Conservation (phyloP, 441 rosid species). For the Eruca vesicaria region DNA sequence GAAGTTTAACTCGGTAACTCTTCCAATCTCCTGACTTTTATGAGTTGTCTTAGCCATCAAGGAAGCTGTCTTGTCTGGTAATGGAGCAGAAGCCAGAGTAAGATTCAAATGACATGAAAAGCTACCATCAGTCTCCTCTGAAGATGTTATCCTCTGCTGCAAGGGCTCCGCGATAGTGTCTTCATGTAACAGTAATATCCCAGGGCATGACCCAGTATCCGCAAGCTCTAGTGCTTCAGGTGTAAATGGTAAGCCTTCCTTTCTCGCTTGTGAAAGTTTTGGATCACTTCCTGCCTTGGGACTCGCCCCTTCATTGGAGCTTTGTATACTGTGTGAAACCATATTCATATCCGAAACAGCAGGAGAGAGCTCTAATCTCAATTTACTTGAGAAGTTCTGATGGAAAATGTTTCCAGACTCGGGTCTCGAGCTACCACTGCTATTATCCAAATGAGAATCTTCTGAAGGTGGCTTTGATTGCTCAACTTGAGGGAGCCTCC, state of each 20-base stretch:
- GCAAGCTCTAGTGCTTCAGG: constrained; percentile 73
- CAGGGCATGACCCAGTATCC: constrained; percentile 74
- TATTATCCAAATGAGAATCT: constrained; percentile 56
- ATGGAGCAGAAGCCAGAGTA: constrained; percentile 73
- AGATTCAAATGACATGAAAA: constrained; percentile 86
- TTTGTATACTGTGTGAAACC: constrained; percentile 77
- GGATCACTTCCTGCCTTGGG: constrained; percentile 56
- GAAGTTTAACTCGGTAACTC: constrained; percentile 44
- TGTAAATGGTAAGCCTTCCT: constrained; percentile 44
- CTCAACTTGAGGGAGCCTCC: constrained; percentile 70
- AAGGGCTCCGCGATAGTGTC: constrained; percentile 38
- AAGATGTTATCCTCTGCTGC: constrained; percentile 47
- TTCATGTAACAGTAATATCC: constrained; percentile 43
- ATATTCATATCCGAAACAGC: constrained; percentile 83
- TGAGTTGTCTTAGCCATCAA: constrained; percentile 41
- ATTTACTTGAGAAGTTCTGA: constrained; percentile 74
- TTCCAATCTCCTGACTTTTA: constrained; percentile 40
- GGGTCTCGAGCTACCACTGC: constrained; percentile 52
- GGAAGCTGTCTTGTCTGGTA: constrained; percentile 51
- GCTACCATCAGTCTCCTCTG: constrained; percentile 69
- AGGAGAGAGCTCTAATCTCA: constrained; percentile 80
- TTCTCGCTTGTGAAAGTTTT: constrained; percentile 46
- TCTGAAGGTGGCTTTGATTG: constrained; percentile 52
- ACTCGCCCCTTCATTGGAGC: constrained; percentile 65
- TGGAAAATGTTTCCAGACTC: constrained; percentile 66